phyloP scores from a whole-genome alignment of 345 rosid genomes.

The Populus simonii region DNA sequence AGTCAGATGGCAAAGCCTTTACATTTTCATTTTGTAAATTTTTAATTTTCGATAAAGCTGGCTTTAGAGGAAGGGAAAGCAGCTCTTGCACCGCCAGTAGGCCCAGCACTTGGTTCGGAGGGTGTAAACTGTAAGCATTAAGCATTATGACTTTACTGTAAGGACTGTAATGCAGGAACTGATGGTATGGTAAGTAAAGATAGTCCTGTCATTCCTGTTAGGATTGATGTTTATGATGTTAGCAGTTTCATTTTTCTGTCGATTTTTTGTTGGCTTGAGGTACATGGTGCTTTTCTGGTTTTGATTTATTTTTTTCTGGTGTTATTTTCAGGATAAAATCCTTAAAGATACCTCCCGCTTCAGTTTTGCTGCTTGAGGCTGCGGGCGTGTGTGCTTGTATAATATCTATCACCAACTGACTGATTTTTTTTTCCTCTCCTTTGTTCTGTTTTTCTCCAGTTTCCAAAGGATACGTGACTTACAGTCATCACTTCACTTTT shows the following conservation, averaged over 20 bases:
- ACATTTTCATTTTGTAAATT: not conserved
- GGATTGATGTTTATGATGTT: constrained; percentile 89
- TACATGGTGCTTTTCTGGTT: not conserved
- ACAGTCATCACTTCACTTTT: no score
- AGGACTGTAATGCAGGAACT: constrained; percentile 88
- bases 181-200: constrained; percentile 64
- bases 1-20: constrained; percentile 65
- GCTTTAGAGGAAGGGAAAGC: constrained; percentile 97
- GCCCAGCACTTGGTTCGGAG: constrained; percentile 84
- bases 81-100: constrained; percentile 89
- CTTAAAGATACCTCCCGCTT: constrained; percentile 87
- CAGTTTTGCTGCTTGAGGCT: constrained; percentile 89
- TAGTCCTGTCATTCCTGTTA: constrained; percentile 83
- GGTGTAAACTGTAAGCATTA: constrained; percentile 79
- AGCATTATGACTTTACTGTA: constrained; percentile 85
- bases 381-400: constrained; percentile 46
- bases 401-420: not conserved
- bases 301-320: not conserved
- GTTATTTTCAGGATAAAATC: constrained; percentile 67
- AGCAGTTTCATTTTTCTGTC: constrained; percentile 15
- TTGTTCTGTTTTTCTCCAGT: no score
- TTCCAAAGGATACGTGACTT: no score
- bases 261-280: not conserved
- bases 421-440: no score
- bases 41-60: constrained; percentile 43